Evolutionary conservation across 345 rosid species (phyloP).

Genomic region (Eucalyptus marginata): DNA sequence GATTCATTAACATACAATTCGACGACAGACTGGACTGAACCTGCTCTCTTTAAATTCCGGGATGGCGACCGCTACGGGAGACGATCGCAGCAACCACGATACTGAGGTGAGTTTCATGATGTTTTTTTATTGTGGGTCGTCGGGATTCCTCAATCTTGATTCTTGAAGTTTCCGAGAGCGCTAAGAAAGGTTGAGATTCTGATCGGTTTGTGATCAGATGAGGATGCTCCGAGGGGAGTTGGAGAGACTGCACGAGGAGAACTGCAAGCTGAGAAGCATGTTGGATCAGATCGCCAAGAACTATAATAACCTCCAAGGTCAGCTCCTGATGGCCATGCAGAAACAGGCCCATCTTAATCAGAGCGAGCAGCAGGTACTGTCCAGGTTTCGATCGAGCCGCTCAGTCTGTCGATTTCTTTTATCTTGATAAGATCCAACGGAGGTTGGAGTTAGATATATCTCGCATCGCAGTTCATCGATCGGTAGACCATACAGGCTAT

Average conservation of each 20-base stretch:
- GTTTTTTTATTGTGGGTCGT: background rate
- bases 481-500: background rate
- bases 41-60: conserved; percentile 33
- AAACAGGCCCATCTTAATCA: conserved; percentile 20
- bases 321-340: conserved; percentile 45
- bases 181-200: background rate
- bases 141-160: background rate
- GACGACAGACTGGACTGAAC: conserved; percentile 40
- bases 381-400: background rate
- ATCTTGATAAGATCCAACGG: background rate
- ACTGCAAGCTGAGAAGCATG: conserved; percentile 41
- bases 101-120: conserved; percentile 25
- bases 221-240: conserved; percentile 32
- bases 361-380: conserved; percentile 21
- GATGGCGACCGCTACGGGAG: conserved; percentile 6
- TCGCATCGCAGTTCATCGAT: background rate
- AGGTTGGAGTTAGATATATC: background rate
- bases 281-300: conserved; percentile 50
- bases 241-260: conserved; percentile 57
- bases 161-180: background rate
- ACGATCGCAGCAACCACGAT: conserved; percentile 13
- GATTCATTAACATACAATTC: background rate
- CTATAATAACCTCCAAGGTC: conserved; percentile 51
- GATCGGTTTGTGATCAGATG: conserved; percentile 15
- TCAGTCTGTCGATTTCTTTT: background rate